Evolutionary conservation across 2,329 filamentous ascomycete genomes (phyloP), one percentile per base, ranked within the genome.

Genomic region (Hypoxylon sp.): DNA sequence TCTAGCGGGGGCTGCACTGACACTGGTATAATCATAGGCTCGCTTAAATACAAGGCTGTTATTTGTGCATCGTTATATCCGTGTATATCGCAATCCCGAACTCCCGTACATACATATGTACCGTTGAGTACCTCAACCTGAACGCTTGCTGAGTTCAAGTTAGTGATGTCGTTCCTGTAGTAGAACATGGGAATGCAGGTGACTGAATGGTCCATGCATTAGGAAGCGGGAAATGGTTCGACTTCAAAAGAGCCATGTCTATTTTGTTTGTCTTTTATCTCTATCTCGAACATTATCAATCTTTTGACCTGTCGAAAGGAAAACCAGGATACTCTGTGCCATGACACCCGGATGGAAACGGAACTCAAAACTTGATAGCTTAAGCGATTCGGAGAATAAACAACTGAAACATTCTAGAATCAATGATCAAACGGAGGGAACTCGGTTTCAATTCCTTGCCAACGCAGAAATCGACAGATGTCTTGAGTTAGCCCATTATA

Each of bases 361-460:
- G 16, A 46, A 23, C 14, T 55, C 16, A 25, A 55, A 55, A 23
- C n/a, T 16, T 59, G 27, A 39, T 16, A 39, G 43, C 12, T 21
- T 12, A 25, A 32, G 45, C 25, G 21, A 14, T 21, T 68, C 58
- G 65, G 53, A 65, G 61, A 68, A 58, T 55, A 62, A 59, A 60
- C 45, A 46, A 41, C 47, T 61, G 59, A 68, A 63, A 66, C 59
- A 61, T 63, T 58, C 48, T 30, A 51, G 58, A 59, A 66, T 59
- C 39, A 27, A 52, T 43, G n/a, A 53, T 56, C 45, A 56, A 57
- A 56, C 34, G 5, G 21, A 6, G 23, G 12, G 16, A 59, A 59
- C 27, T 55, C 23, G 52, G 52, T 32, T 2, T 58, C 45, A 19
- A 27, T 37, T 5, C 37, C 43, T 51, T 6, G 21, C 8, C 27